phyloP scores from a whole-genome alignment of 805 yeast genomes.

The Jamesozyma lodderae region DNA sequence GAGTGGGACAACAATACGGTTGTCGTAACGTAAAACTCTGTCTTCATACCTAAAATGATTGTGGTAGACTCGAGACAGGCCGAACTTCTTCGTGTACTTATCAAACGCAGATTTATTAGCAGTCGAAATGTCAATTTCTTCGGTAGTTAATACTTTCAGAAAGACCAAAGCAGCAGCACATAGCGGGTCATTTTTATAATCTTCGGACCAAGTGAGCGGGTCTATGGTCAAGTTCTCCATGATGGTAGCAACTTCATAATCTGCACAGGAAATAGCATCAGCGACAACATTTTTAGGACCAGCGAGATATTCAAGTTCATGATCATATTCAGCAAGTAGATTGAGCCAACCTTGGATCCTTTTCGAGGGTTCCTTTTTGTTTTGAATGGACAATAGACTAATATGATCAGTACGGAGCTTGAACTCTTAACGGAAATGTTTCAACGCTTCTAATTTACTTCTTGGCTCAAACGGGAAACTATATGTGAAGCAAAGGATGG shows the following conservation, averaged over 20 bases:
- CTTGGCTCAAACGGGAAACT: too few species aligned
- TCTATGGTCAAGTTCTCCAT: neutral
- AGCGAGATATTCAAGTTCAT: slow-evolving; percentile 6
- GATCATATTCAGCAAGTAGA: slow-evolving; percentile 7
- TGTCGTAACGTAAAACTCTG: neutral
- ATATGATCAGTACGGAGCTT: slow-evolving; percentile 8
- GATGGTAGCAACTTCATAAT: neutral
- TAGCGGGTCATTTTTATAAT: slow-evolving; percentile 3
- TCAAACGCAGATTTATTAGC: neutral
- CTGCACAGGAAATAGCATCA: slow-evolving; percentile 10
- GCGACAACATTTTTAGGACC: slow-evolving; percentile 11
- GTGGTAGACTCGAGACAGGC: neutral
- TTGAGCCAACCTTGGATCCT: slow-evolving; percentile 7
- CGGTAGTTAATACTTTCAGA: neutral
- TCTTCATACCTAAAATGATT: neutral
- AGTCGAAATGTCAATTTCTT: neutral
- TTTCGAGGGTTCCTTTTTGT: slow-evolving; percentile 7
- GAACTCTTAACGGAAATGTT: too few species aligned
- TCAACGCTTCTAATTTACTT: too few species aligned
- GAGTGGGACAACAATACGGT: neutral
- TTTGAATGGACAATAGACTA: slow-evolving; percentile 4
- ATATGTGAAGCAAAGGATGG: too few species aligned
- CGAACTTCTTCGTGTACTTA: neutral
- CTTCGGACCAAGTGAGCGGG: slow-evolving; percentile 3
- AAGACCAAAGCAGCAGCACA: slow-evolving; percentile 3